These are phyloP conservation scores for Astrephomene gubernaculifera DNA, from an alignment of 139 green algal genomes.

Conservation along the genomic window DNA sequence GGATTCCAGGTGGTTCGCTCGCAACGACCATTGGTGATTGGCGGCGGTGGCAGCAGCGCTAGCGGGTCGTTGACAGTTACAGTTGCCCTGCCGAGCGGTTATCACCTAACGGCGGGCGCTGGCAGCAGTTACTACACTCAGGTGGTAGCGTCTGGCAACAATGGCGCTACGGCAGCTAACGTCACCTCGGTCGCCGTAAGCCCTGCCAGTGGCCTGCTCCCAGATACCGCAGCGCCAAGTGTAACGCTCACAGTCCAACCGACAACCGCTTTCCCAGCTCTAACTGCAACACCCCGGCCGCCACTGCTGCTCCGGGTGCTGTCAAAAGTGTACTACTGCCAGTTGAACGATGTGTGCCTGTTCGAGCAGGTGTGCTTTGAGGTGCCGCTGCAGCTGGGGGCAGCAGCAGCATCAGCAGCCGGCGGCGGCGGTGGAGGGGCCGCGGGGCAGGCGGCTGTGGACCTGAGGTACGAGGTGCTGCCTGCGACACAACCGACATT, in stretches of 20 bases:
- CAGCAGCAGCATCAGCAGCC: too few relatives aligned
- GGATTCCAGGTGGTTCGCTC: constrained; percentile 53
- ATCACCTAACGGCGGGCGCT: constrained; percentile 75
- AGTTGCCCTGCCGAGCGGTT: constrained; percentile 62
- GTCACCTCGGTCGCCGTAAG: constrained; percentile 17
- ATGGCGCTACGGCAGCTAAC: not conserved
- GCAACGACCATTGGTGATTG: constrained; percentile 17
- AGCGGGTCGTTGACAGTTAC: constrained; percentile 44
- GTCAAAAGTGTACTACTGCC: constrained; percentile 81
- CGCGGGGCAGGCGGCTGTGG: not conserved
- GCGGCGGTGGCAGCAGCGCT: not conserved
- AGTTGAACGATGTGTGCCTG: constrained; percentile 77
- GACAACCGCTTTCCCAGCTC: too few relatives aligned
- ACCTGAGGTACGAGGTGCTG: constrained; percentile 26
- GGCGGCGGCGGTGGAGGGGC: not conserved
- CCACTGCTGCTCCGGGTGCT: constrained; percentile 43
- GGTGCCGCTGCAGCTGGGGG: constrained; percentile 56
- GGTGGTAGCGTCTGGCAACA: constrained; percentile 14
- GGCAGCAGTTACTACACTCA: constrained; percentile 58
- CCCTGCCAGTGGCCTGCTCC: constrained; percentile 13
- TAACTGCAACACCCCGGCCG: too few relatives aligned
- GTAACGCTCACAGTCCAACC: constrained; percentile 10
- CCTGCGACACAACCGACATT: not conserved
- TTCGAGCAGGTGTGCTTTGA: constrained; percentile 81
- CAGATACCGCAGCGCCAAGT: constrained; percentile 3